These are phyloP conservation scores for Asclepias syriaca DNA, from an alignment of 257 asterid genomes.

Conservation along the genomic window DNA sequence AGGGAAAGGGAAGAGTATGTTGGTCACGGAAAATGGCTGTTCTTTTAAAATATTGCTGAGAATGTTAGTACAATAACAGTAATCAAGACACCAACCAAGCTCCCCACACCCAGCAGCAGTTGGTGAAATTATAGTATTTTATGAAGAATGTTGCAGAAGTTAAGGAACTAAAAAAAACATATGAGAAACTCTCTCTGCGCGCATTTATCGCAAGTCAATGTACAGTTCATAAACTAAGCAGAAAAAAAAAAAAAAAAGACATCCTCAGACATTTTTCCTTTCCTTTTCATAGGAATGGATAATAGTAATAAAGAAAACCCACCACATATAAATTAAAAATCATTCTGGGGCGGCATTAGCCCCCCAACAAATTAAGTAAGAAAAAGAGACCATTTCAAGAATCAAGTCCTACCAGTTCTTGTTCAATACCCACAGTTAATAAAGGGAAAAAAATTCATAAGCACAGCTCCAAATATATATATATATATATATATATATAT, in stretches of 20 bases:
- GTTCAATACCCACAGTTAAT: neutral
- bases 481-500: neutral
- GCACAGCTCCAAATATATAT: neutral
- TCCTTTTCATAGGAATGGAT: neutral
- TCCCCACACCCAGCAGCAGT: neutral
- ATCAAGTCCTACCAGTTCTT: no score
- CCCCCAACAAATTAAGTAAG: no score
- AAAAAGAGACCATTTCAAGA: no score
- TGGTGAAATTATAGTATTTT: neutral
- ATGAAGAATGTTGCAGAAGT: neutral
- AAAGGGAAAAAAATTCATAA: neutral
- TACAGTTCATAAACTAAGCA: neutral
- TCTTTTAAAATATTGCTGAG: neutral
- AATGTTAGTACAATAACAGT: neutral
- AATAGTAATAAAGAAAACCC: neutral
- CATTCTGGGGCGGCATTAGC: neutral
- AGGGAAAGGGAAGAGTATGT: neutral
- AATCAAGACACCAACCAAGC: neutral
- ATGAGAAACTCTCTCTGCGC: neutral
- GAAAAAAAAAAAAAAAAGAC: neutral
- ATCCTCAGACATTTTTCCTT: neutral
- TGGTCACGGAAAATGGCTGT: neutral
- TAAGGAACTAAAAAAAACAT: neutral
- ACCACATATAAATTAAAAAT: neutral
- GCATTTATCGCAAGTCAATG: constrained; percentile 1